Base-by-base conservation (phyloP, 805 yeast species). In the Metschnikowia aberdeeniae region DNA sequence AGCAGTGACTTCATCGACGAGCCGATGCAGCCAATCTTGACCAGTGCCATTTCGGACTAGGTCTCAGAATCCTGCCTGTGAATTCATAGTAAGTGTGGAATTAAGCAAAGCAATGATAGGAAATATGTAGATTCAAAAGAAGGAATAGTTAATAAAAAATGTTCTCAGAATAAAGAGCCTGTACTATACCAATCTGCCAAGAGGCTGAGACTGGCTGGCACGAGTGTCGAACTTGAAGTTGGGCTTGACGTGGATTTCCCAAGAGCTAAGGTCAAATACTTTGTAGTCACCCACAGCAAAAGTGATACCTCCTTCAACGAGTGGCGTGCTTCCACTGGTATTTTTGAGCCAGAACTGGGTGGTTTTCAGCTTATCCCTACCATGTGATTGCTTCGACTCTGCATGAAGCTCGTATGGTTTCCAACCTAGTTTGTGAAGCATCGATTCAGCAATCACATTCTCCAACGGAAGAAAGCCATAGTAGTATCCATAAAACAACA, bases 391-490 rank as follows among this genome's bases (percentile, higher is more conserved):
- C 17, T 43, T 42, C 12, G 32, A 43, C 27, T 45, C 50, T 13
- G 37, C 40, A 44, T 56, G 42, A 52, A 50, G 45, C 44, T 60
- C 51, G 45, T 71, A 72, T 1, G 76, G 76, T 44, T 53, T 65
- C 76, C 76, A 72, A 3, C 74, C 75, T 35, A 70, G 55, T 40
- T 58, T 56, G 49, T 64, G 66, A 44, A 72, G 63, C 45, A 63
- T 61, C 3, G 62, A 57, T 54, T 72, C 76, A 5, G 76, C 75
- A 17, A 70, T 62, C 39, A 69, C 58, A 51, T 70, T 69, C 46
- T 72, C 76, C 26, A 69, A 54, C 3, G 76, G 76, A 4, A 73
- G 66, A 20, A 62, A 50, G 3, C 74, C 76, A 49, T 68, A 69
- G 51, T 68, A 71, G 45, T 61, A 68, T 2, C 76, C 76, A 50